Base-by-base conservation (phyloP, 768 basidiomycete genomes). In the Serendipita vermifera region DNA sequence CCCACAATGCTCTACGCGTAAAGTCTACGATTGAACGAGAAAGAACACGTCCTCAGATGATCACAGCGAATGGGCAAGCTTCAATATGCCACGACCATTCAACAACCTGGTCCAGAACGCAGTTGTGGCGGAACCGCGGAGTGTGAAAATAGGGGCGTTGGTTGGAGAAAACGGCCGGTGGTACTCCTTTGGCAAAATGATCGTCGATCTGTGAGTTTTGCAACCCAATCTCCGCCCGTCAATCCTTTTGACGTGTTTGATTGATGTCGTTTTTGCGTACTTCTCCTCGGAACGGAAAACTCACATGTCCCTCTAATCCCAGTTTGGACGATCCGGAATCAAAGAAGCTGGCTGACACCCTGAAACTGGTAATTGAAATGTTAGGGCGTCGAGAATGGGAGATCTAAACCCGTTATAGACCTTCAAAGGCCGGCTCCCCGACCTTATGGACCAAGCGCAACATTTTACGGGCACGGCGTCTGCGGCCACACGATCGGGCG, bases 121-220 rank as follows among this genome's bases (percentile, higher is more conserved):
- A 1, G 75, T 97, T 54, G 88, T 83, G 63, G 92, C 93, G 17
- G 91, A 94, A 55, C 76, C 93, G 7, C 78, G 80, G 20, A 88
- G 85, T 61, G 92, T 97, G 55, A 82, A 80, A 59, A 74, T 97
- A 4, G 80, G 87, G 7, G 77, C 76, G 39, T 79, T 93, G 5
- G 89, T 94, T 6, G 93, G 92, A 5, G 82, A 83, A 9, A 87
- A 87, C 2, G 87, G 89, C 2, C 70, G 81, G 62, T 97, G 93
- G 92, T 97, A 96, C 67, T 85, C 83, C 3, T 92, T 92, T 67
- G 92, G 92, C 13, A 83, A 83, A 66, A 80, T 81, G 60, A 81
- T 94, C 58, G 85, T 83, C 73, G 82, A 83, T 55, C 79, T 94
- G 90, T 89, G 64, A 63, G 77, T 64, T 63, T 62, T 5, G 4